phyloP scores from a whole-genome alignment of 2,329 filamentous ascomycete genomes.

The Stagonosporopsis cucurbitacearum region DNA sequence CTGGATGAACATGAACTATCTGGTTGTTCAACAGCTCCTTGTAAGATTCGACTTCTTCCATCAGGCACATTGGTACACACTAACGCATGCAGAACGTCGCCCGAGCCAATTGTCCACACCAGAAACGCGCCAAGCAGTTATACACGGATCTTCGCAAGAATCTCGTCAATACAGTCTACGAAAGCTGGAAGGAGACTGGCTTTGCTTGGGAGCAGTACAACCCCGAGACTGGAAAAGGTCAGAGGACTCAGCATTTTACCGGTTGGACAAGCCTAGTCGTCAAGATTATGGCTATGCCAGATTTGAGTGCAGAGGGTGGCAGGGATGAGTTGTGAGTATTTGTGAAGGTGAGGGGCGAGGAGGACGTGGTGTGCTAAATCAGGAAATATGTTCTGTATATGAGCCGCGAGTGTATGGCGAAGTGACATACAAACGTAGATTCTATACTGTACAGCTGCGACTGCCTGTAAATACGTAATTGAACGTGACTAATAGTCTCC shows the following conservation, averaged over 20 bases:
- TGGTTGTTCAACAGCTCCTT: conserved; percentile 76
- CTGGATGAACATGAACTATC: conserved; percentile 98
- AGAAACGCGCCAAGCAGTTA: conserved; percentile 70
- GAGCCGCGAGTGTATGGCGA: not conserved
- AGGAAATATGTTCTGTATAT: not conserved
- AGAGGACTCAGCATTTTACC: conserved; percentile 96
- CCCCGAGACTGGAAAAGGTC: conserved; percentile 88
- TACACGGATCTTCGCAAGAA: conserved; percentile 82
- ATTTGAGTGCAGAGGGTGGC: conserved; percentile 55
- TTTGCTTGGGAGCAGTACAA: conserved; percentile 99
- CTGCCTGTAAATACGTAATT: not conserved
- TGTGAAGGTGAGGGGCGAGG: not conserved
- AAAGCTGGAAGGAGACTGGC: conserved; percentile 86
- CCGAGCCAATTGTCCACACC: conserved; percentile 69
- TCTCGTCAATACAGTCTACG: conserved; percentile 86
- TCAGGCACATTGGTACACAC: not conserved
- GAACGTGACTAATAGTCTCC: not conserved
- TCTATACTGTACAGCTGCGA: not conserved
- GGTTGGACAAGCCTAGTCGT: conserved; percentile 99
- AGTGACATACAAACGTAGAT: not conserved
- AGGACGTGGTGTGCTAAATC: not conserved
- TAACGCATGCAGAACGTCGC: conserved; percentile 64
- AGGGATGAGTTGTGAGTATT: conserved; percentile 40
- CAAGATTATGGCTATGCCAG: conserved; percentile 95
- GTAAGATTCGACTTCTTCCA: conserved; percentile 53